phyloP scores from a whole-genome alignment of 805 yeast genomes.

The Cyberlindnera bimundalis region DNA sequence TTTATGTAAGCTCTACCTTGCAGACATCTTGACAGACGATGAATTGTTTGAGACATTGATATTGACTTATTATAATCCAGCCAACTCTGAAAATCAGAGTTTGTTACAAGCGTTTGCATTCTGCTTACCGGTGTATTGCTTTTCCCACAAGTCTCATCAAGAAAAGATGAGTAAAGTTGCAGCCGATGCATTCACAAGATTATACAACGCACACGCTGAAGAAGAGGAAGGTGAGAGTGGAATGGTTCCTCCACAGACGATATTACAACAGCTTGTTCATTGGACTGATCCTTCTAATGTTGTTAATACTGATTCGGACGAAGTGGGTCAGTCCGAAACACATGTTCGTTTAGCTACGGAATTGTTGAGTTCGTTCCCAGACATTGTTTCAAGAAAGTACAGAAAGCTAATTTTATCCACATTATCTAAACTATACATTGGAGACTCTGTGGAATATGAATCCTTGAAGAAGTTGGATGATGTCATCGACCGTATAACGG shows the following conservation, averaged over 20 bases:
- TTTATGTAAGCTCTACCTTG: conserved; percentile 73
- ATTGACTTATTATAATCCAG: conserved; percentile 71
- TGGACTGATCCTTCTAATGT: conserved; percentile 83
- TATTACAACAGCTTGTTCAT: conserved; percentile 67
- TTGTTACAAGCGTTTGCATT: conserved; percentile 78
- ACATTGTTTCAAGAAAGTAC: conserved; percentile 45
- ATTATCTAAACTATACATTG: conserved; percentile 46
- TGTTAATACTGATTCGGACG: conserved; percentile 45
- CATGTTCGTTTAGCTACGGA: conserved; percentile 58
- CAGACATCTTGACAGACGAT: conserved; percentile 69
- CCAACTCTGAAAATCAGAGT: conserved; percentile 56
- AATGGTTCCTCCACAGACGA: conserved; percentile 40
- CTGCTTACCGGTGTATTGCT: conserved; percentile 85
- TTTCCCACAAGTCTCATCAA: conserved; percentile 72
- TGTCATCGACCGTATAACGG: conserved; percentile 29
- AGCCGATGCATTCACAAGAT: conserved; percentile 60
- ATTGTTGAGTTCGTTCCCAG: conserved; percentile 46
- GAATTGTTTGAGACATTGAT: conserved; percentile 70
- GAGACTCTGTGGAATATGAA: conserved; percentile 28
- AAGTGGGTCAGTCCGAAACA: conserved; percentile 39
- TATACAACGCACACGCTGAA: conserved; percentile 44
- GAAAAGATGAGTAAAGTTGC: conserved; percentile 58
- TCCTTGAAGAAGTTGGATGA: conserved; percentile 28
- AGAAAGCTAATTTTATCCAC: conserved; percentile 52
- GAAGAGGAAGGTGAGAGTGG: conserved; percentile 29